Conservation (phyloP, 140 eudicot species). For the Ambrosia hybrid region DNA sequence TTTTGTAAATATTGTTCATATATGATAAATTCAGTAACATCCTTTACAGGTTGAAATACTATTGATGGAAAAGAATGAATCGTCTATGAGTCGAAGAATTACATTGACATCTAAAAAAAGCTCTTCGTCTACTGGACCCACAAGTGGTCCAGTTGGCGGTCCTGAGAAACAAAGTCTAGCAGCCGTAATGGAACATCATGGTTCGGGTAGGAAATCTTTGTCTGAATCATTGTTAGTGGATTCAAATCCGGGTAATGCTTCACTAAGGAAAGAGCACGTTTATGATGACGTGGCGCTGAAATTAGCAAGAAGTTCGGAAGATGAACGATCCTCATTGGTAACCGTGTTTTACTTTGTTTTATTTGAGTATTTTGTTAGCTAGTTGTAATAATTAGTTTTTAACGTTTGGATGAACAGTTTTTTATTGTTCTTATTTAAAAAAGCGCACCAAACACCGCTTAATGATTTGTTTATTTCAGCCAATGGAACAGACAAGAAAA, state of each 20-base stretch:
- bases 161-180: conserved; percentile 73
- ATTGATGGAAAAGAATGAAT: conserved; percentile 61
- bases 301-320: conserved; percentile 47
- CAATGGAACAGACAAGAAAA: conserved; percentile 47
- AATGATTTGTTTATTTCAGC: conserved; percentile 40
- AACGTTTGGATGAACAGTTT: too few species aligned
- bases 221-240: conserved; percentile 39
- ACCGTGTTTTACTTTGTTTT: background rate
- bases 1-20: background rate
- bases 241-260: conserved; percentile 66
- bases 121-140: conserved; percentile 25
- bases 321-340: conserved; percentile 56
- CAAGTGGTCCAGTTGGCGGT: conserved; percentile 17
- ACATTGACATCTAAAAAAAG: conserved; percentile 51
- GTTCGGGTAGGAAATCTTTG: conserved; percentile 84
- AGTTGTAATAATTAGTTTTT: background rate
- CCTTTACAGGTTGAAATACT: conserved; percentile 74
- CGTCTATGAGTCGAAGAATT: conserved; percentile 50
- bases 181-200: conserved; percentile 77
- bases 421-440: background rate
- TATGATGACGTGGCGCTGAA: conserved; percentile 56
- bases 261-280: conserved; percentile 64
- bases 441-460: background rate
- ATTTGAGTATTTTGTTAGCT: background rate
- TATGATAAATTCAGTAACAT: too few species aligned